These are phyloP conservation scores for Oleoguttula mirabilis DNA, from an alignment of 495 filamentous ascomycete species.

Conservation along the genomic window DNA sequence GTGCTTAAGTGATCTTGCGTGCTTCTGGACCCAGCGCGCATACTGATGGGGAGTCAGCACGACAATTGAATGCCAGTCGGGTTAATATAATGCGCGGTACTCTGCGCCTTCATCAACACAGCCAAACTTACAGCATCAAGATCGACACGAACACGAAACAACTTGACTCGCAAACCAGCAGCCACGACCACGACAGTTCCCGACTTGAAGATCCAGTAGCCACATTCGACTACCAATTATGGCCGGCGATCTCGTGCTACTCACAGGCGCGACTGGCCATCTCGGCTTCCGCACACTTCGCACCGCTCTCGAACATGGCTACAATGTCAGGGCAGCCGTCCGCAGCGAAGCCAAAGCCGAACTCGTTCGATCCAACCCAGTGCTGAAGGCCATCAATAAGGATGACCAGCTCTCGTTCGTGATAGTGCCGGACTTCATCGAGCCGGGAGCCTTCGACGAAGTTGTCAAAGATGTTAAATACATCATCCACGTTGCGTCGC, in stretches of 20 bases:
- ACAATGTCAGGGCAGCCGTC: conserved; percentile 18
- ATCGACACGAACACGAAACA: no score
- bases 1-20: no score
- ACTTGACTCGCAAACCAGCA: no score
- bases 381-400: conserved; percentile 2
- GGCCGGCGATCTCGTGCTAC: conserved; percentile 17
- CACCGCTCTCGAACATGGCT: conserved; percentile 16
- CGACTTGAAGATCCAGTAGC: no score
- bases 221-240: no score
- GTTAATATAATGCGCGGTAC: no score
- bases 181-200: no score
- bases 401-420: conserved; percentile 21
- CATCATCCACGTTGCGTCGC: conserved; percentile 34
- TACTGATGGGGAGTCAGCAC: no score
- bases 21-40: no score
- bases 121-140: no score
- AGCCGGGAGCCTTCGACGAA: conserved; percentile 28
- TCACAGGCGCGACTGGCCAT: conserved; percentile 20
- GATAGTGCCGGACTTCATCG: conserved; percentile 31
- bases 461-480: conserved; percentile 30
- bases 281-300: conserved; percentile 18
- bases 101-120: no score
- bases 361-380: conserved; percentile 4
- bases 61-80: no score
- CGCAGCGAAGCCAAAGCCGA: conserved; percentile 13